phyloP scores from a whole-genome alignment of 352 stramenopile species.

The Pythium monospermum region DNA sequence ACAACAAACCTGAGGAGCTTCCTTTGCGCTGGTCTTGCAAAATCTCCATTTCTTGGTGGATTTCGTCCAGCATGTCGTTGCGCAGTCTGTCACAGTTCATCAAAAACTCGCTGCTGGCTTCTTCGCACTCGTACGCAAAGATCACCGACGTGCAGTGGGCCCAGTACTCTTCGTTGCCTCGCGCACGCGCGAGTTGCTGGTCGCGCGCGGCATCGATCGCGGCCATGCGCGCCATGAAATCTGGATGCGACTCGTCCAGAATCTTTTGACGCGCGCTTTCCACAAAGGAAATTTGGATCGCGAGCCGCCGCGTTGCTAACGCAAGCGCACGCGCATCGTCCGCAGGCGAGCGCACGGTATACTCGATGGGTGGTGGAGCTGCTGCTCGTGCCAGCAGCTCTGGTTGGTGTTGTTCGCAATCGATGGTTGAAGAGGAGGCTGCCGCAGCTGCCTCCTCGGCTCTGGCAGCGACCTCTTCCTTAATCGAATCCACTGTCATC shows the following conservation, averaged over 20 bases:
- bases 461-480: background rate
- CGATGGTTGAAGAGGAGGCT: background rate
- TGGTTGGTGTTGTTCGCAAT: too few species aligned
- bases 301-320: conserved; percentile 22
- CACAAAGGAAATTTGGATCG: conserved; percentile 68
- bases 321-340: conserved; percentile 18
- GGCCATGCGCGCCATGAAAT: conserved; percentile 44
- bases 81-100: conserved; percentile 73
- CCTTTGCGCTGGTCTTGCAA: conserved; percentile 70
- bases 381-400: background rate
- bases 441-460: background rate
- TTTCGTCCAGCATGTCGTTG: conserved; percentile 83
- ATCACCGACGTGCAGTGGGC: conserved; percentile 55
- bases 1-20: conserved; percentile 32
- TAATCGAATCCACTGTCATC: background rate
- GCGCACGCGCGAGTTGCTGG: conserved; percentile 35
- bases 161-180: conserved; percentile 48
- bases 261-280: conserved; percentile 64
- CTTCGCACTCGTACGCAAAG: conserved; percentile 78
- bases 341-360: conserved; percentile 3
- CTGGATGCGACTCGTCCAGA: conserved; percentile 58
- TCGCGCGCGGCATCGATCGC: conserved; percentile 44
- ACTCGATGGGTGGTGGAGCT: background rate
- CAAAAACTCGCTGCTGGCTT: conserved; percentile 71
- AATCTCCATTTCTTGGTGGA: conserved; percentile 83